Base-by-base conservation (phyloP, 768 basidiomycete species). In the Heimioporus sp. region DNA sequence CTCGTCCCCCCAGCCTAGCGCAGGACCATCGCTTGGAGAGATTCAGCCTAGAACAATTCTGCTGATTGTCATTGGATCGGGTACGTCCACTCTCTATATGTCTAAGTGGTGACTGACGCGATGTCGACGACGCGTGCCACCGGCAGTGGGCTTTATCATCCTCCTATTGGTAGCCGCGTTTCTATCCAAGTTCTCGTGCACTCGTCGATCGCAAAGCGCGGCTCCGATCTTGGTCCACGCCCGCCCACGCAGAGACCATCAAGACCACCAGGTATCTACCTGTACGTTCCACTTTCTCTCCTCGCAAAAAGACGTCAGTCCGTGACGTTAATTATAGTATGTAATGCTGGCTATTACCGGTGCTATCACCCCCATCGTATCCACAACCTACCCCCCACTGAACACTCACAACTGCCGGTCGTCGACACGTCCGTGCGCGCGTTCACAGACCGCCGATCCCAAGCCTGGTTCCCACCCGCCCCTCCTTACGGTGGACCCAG, bases 31-130 rank as follows among this genome's bases (percentile, higher is more conserved):
- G 2, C 21, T 5, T 5, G 51, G 43, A 19, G 11, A 43, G 7
- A 49, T 61, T 2, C 54, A 61, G 34, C 24, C 20, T 17, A 13
- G 30, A 17, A 63, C 62, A 1, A 49, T 63, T 19, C 1, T 48
- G 2, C 50, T 41, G 1, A 56, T 58, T 28, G 47, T 58, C 28
- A 15, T 61, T 6, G 50, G 62, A 12, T 16, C 58, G 32, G 50
- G 62, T 63, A 59, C 49, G 19, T 43, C 34, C 28, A 10, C 34
- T 28, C 24, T 28, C 7, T 28, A 28, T 7, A 28, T 28, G 24
- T 28, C 24, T 28, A 28, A 28, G 24, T 6, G 24, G 24, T 28
- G 24, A 28, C 24, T 6, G 24, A 28, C 24, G 24, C 24, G 24
- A 28, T 28, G 24, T 28, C 24, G 24, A 28, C 24, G 24, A 28